phyloP scores from a whole-genome alignment of 257 asterid genomes.

The Gardenia jasminoides region DNA sequence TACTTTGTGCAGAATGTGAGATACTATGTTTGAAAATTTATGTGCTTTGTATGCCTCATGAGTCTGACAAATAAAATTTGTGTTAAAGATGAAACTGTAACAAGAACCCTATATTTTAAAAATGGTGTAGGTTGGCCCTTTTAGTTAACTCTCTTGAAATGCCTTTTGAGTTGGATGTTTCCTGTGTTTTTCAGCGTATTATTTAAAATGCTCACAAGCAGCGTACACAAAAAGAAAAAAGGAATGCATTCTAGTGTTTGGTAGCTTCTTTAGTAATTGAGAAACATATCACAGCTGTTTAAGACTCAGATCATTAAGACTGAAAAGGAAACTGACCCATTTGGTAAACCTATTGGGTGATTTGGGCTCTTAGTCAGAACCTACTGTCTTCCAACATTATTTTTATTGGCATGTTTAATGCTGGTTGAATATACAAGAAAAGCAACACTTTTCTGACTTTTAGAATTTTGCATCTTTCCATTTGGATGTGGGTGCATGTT shows the following conservation, averaged over 20 bases:
- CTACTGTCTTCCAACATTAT: not conserved
- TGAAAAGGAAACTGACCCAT: not conserved
- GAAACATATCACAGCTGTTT: not conserved
- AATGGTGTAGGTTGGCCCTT: not conserved
- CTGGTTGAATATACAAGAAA: not conserved
- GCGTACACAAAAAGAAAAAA: not conserved
- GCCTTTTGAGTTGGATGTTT: too few species aligned
- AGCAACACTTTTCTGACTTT: not conserved
- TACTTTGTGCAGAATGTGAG: not conserved
- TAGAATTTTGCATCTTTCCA: not conserved
- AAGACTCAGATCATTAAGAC: not conserved
- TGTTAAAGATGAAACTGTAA: not conserved
- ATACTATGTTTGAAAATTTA: too few species aligned
- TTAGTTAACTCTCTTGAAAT: not conserved
- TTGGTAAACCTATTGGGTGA: not conserved
- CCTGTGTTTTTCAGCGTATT: not conserved
- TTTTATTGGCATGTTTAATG: not conserved
- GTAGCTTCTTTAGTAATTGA: not conserved
- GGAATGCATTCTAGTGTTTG: not conserved
- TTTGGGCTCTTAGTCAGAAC: not conserved
- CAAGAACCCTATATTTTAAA: not conserved
- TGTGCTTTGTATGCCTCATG: not conserved
- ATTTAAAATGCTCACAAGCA: not conserved
- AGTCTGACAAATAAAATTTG: not conserved
- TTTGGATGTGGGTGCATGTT: not conserved